Conservation (phyloP, 2,329 filamentous ascomycete genomes). For the Fusarium bactridioides region DNA sequence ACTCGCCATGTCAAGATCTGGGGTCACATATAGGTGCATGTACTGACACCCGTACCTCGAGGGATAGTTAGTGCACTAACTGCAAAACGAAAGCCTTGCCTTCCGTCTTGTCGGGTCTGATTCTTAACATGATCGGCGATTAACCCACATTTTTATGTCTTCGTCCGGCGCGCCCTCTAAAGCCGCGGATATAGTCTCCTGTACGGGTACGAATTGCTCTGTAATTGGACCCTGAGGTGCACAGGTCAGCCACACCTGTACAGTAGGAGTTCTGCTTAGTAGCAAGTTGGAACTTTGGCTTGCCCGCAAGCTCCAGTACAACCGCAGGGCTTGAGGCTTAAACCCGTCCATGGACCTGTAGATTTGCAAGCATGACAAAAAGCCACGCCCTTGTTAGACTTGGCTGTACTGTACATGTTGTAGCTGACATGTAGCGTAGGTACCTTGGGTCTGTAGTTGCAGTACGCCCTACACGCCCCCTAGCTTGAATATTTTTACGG, state of each 20-base stretch:
- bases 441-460: neutral
- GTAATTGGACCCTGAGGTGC: constrained; percentile 11
- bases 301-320: neutral
- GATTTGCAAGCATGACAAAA: constrained; percentile 43
- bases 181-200: constrained; percentile 27
- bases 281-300: constrained; percentile 1
- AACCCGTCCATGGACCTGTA: constrained; percentile 18
- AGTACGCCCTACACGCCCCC: constrained; percentile 15
- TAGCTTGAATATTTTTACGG: constrained; percentile 10
- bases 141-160: constrained; percentile 20
- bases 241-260: constrained; percentile 1
- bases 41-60: neutral
- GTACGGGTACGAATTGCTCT: constrained; percentile 4
- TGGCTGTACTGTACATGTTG: neutral
- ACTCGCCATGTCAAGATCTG: constrained; percentile 6
- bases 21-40: neutral
- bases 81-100: constrained; percentile 1
- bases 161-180: constrained; percentile 31
- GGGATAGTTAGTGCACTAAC: constrained; percentile 8
- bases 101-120: constrained; percentile 24
- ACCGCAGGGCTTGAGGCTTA: neutral
- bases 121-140: constrained; percentile 30
- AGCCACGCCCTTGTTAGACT: constrained; percentile 28
- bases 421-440: neutral
- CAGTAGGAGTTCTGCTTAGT: constrained; percentile 1